Percentiles rank a stretch among this genome's conserved stretches.
phyloP scores from a whole-genome alignment of 2,329 filamentous ascomycete genomes.

The Juglanconis sp. region DNA sequence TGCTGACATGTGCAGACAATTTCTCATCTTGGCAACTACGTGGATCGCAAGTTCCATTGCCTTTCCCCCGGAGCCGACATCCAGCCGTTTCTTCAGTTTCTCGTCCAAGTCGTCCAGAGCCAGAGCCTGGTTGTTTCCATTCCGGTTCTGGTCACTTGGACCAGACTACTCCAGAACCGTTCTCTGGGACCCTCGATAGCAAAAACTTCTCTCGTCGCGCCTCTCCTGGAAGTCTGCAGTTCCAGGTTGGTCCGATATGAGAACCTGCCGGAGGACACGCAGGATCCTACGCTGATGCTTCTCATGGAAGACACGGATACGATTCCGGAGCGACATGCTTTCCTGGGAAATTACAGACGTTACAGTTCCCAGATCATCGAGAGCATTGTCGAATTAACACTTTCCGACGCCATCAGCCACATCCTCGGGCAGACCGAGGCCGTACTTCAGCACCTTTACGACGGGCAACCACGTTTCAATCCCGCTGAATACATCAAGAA shows the following conservation, averaged over 20 bases:
- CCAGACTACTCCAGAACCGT: slow-evolving; percentile 71
- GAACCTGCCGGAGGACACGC: slow-evolving; percentile 74
- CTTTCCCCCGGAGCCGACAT: slow-evolving; percentile 65
- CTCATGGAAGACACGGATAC: slow-evolving; percentile 94
- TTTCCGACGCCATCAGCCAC: slow-evolving; percentile 81
- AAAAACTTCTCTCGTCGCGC: slow-evolving; percentile 64
- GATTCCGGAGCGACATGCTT: slow-evolving; percentile 87
- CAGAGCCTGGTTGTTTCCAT: slow-evolving; percentile 91
- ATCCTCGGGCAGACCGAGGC: slow-evolving; percentile 78
- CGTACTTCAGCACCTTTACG: slow-evolving; percentile 72
- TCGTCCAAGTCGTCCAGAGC: slow-evolving; percentile 76
- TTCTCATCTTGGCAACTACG: slow-evolving; percentile 78
- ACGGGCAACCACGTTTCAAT: slow-evolving; percentile 63
- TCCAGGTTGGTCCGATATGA: slow-evolving; percentile 85
- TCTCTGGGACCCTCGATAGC: slow-evolving; percentile 63
- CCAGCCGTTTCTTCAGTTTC: slow-evolving; percentile 72
- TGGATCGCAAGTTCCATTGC: slow-evolving; percentile 71
- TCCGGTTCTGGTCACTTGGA: slow-evolving; percentile 87
- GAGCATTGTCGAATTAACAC: slow-evolving; percentile 74
- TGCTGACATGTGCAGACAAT: slow-evolving; percentile 59
- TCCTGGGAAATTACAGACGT: slow-evolving; percentile 90
- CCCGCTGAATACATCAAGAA: slow-evolving; percentile 63
- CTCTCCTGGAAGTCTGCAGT: slow-evolving; percentile 79
- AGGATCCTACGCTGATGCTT: slow-evolving; percentile 76
- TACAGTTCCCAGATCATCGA: slow-evolving; percentile 89